Base-by-base conservation (phyloP, 805 yeast species). In the Sugiyamaella lignohabitans region DNA sequence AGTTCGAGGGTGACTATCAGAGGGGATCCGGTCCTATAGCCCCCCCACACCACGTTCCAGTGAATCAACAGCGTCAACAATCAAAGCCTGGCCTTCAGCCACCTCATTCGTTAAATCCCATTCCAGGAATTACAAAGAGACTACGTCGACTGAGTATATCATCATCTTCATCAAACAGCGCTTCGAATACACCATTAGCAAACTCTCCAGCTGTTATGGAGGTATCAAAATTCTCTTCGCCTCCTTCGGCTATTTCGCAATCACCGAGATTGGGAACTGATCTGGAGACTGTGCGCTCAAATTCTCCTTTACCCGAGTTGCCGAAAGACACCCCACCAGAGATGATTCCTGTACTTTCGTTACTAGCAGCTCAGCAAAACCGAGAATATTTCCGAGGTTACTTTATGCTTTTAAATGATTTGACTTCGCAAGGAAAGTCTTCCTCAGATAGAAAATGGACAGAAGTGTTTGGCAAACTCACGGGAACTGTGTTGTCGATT, bases 391-490 rank as follows among this genome's bases (percentile, higher is more conserved):
- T 68, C 39, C 76, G 72, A 44, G 84, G 85, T 18, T 64, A 65
- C 57, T 74, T 70, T 59, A 67, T 69, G 68, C 50, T 70, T 14
- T 61, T 70, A 11, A 55, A 62, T 56, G 63, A 66, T 62, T 59
- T 69, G 40, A 65, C 59, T 22, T 38, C 49, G 35, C 96, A 91
- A 55, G 98, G 98, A 5, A 76, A 81, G 47, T 89, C 96, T 0
- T 64, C 69, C 3, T 80, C 83, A 0, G 85, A 82, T 42, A 72
- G 97, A 40, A 74, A 75, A 57, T 93, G 98, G 98, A 73, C 75
- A 46, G 96, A 93, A 66, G 96, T 89, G 20, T 93, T 85, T 63
- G 98, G 95, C 38, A 87, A 86, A 14, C 70, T 93, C 37, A 79
- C 87, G 3, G 98, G 98, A 18, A 86, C 87, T 49, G 95, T 91